These are phyloP conservation scores for Tetracladium setigerum DNA, from an alignment of 495 filamentous ascomycete genomes.

Conservation along the genomic window DNA sequence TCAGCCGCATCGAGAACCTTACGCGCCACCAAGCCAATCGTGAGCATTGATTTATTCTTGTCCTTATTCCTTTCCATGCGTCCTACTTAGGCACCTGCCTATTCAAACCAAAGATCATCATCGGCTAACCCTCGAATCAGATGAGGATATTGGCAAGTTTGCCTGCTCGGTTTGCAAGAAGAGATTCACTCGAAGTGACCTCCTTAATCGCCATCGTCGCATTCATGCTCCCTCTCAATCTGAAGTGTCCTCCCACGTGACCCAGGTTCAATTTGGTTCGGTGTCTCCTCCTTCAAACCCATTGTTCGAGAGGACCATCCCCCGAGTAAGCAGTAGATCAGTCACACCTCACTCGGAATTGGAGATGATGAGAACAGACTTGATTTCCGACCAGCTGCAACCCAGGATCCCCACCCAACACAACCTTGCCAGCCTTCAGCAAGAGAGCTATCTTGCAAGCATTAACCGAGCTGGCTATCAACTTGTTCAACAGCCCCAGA, in stretches of 20 bases:
- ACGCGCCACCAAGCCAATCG: conserved; percentile 19
- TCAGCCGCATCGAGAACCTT: conserved; percentile 18
- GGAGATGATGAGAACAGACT: no score
- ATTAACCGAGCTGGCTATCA: background rate
- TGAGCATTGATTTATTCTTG: background rate
- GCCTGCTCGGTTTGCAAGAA: conserved; percentile 15
- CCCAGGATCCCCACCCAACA: background rate
- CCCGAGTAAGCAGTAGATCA: background rate
- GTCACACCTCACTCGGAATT: background rate
- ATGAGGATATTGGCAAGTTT: conserved; percentile 17
- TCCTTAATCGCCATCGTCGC: conserved; percentile 16
- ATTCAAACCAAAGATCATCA: background rate
- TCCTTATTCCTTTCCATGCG: background rate
- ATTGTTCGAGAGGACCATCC: background rate
- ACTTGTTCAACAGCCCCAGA: background rate
- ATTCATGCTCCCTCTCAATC: conserved; percentile 10
- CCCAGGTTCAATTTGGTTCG: conserved; percentile 1
- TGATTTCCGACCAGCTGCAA: background rate
- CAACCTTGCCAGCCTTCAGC: background rate
- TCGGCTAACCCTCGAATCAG: background rate
- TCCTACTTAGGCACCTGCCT: background rate
- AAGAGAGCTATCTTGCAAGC: no score
- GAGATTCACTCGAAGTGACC: conserved; percentile 18
- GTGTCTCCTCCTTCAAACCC: conserved; percentile 1
- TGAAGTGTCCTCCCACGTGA: conserved; percentile 1